Evolutionary conservation across 169 alveolate species (phyloP).

Genomic region (Perkinsus chesapeaki): DNA sequence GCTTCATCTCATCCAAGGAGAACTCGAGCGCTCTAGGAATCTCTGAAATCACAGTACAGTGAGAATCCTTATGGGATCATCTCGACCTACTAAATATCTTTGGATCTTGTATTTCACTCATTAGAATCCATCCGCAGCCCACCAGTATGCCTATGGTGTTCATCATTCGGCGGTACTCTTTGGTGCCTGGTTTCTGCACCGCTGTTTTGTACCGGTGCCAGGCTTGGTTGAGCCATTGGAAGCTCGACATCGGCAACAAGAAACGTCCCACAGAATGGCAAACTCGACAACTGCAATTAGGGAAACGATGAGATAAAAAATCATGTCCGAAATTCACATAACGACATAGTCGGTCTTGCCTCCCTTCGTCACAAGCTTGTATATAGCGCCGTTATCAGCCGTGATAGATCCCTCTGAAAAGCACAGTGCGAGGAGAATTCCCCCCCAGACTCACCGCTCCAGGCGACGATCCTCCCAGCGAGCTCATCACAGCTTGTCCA

Average conservation of each 20-base stretch:
- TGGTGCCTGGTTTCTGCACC: background rate
- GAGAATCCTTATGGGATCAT: background rate
- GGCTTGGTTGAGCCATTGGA: background rate
- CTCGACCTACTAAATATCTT: background rate
- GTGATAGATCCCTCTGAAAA: background rate
- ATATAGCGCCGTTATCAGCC: background rate
- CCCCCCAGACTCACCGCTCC: background rate
- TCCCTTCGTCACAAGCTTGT: background rate
- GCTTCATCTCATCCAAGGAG: background rate
- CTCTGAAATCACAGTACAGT: background rate
- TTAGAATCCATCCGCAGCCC: background rate
- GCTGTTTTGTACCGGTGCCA: background rate
- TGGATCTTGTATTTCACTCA: background rate
- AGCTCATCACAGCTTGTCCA: background rate
- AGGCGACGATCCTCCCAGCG: background rate
- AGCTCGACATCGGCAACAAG: background rate
- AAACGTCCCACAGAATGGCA: too few species aligned
- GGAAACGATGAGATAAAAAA: too few species aligned
- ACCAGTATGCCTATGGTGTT: background rate
- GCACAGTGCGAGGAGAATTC: background rate
- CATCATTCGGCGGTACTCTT: background rate
- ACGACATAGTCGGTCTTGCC: background rate
- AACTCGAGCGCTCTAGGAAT: background rate
- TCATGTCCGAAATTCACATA: background rate
- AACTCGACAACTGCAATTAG: too few species aligned